Evolutionary conservation across 441 rosid species (phyloP).

Genomic region (Corymbia citriodora): DNA sequence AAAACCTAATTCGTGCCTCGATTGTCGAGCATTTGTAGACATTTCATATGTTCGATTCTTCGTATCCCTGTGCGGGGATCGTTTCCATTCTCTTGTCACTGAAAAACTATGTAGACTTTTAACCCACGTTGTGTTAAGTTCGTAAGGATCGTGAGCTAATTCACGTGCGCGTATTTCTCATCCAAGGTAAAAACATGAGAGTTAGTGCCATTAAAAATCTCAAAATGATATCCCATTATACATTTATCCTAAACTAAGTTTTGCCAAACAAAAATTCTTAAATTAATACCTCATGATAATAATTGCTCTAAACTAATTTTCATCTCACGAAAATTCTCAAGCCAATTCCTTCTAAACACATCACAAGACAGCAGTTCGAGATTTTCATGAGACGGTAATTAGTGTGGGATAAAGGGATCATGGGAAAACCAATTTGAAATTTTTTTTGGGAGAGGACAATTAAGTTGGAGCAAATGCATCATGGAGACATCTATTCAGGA

Average conservation of each 20-base stretch:
- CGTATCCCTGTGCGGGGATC: fast-evolving
- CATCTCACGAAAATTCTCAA: neutral
- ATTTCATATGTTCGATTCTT: neutral
- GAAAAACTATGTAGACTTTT: neutral
- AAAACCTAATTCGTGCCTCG: neutral
- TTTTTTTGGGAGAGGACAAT: neutral
- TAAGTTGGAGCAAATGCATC: fast-evolving
- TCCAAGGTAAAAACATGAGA: neutral
- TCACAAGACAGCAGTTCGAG: fast-evolving
- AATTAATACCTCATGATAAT: neutral
- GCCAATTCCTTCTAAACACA: fast-evolving
- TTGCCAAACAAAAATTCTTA: fast-evolving
- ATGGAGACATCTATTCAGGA: neutral
- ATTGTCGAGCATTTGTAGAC: fast-evolving
- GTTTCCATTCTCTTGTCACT: neutral
- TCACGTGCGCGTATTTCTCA: neutral
- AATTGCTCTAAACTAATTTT: neutral
- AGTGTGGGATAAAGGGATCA: neutral
- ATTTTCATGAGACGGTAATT: fast-evolving
- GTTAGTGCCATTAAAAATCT: neutral
- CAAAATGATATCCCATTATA: neutral
- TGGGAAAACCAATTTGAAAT: neutral
- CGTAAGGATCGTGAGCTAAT: neutral
- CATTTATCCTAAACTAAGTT: neutral
- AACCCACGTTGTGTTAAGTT: neutral